Base-by-base conservation (phyloP, 75 land plant species). In the Picea glauca region DNA sequence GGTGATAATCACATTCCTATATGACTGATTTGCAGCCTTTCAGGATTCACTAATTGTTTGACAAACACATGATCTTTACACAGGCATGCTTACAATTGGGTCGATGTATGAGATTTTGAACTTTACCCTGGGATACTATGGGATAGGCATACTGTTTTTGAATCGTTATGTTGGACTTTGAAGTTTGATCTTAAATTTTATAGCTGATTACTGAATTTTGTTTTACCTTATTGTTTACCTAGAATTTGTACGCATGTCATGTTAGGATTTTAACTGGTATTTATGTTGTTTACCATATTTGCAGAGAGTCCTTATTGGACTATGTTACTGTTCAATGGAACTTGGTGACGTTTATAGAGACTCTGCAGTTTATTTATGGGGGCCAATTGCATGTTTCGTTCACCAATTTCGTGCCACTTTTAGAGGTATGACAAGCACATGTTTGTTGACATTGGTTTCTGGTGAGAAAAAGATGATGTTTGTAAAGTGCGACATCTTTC, bases 261-360 rank as follows among this genome's bases (percentile, higher is more conserved):
- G 11, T 40, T 21, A 20, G 73, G 38, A 68, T 40, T 68, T 46
- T 68, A 68, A 40, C 38, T 31, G 15, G 46, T 68, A 68, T n/a
- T 35, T 40, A 68, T 68, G n/a, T 26, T 68, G 73, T 68, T 46
- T 68, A 40, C 18, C 14, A 31, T 75, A 13, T n/a, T 60, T 78
- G 77, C 86, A 87, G 89, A 30, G 86, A 87, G 64, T 87, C 86
- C 38, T 38, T 75, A 54, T 58, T 33, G 18, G 62, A 74, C 5
- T 30, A 57, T 58, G 21, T 87, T 13, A 58, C 74, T 7, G 66
- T 87, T 67, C 80, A 77, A 60, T 87, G 86, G 86, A 58, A 84
- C 60, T 26, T 75, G 57, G 84, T 73, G 58, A 32, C 80, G 15
- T 62, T 84, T 62, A 1, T 87, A 3, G 75, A 33, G 61, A 58